phyloP scores from a whole-genome alignment of 75 land plant species.

The Selaginella tamariscina region DNA sequence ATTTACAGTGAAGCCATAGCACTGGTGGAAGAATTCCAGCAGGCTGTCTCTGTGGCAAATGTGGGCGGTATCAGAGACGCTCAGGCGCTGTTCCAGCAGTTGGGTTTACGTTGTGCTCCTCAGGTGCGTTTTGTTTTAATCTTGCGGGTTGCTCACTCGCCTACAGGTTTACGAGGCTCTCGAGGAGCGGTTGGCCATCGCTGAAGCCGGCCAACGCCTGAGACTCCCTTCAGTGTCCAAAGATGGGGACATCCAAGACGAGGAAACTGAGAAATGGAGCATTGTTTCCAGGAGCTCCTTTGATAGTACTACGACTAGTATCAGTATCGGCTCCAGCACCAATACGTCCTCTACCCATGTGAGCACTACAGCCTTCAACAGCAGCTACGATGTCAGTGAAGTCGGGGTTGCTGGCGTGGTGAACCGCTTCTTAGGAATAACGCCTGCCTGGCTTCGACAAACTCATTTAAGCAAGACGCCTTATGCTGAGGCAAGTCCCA shows the following conservation, averaged over 20 bases:
- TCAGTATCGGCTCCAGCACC: slow-evolving; percentile 50
- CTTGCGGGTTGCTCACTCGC: neutral
- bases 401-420: slow-evolving; percentile 86
- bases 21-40: slow-evolving; percentile 89
- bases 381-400: slow-evolving; percentile 28
- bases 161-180: slow-evolving; percentile 83
- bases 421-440: slow-evolving; percentile 74
- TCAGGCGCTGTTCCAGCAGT: slow-evolving; percentile 44
- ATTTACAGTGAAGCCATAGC: slow-evolving; percentile 67
- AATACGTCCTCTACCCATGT: slow-evolving; percentile 31
- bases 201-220: slow-evolving; percentile 80
- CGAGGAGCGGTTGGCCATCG: slow-evolving; percentile 68
- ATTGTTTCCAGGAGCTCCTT: slow-evolving; percentile 58
- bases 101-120: slow-evolving; percentile 50
- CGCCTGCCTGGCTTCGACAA: slow-evolving; percentile 74
- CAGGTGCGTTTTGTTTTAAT: slow-evolving; percentile 26
- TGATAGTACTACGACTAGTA: slow-evolving; percentile 69
- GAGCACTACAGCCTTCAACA: slow-evolving; percentile 22
- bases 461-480: slow-evolving; percentile 46
- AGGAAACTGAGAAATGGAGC: slow-evolving; percentile 69
- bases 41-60: slow-evolving; percentile 46
- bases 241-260: slow-evolving; percentile 88
- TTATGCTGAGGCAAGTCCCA: slow-evolving; percentile 40
- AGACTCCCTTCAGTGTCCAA: slow-evolving; percentile 87
- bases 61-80: slow-evolving; percentile 53